Evolutionary conservation across 129 eudicot species (phyloP), one percentile per base, ranked within the genome.

Genomic region (Dittrichia graveolens): DNA sequence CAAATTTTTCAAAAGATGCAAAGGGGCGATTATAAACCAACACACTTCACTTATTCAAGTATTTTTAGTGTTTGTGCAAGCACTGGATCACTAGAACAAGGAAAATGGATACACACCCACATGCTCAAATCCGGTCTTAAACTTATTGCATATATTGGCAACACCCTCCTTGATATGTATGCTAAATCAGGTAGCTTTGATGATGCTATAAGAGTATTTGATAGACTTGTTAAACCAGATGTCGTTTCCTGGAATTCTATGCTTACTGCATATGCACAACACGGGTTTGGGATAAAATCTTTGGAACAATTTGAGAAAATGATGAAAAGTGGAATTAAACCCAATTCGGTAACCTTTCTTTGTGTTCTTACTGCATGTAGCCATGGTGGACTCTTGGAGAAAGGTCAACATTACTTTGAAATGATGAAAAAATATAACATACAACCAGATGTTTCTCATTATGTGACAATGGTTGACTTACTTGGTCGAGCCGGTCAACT

Each of bases 91-190:
- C 57, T 91, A 39, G 97, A 91, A 72, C 92, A 86, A 79, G 97
- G 95, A 34, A 91, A 86, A 78, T 88, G 97, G 95, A 74, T 88
- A 15, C 97, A 91, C 35, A 88, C 85, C 8, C 88, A 86, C 69
- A 79, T 91, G 92, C 38, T 84, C 37, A 89, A 91, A 65, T 81
- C 83, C 0, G 97, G 97, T 66, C 54, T 82, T 42, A 78, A 78
- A 72, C 92, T 80, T 53, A 14, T 88, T 78, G 92, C 88, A 73
- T 88, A 78, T 78, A 66, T 88, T 19, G 97, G 95, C 4, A 81
- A 91, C 75, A 91, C 95, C 2, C 92, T 91, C 58, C 84, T 91
- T 64, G 92, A 88, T 56, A 91, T 91, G 97, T 88, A 91, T 77
- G 88, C 83, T 7, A 91, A 91, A 73, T 77, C 91, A 3, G 97